phyloP scores from a whole-genome alignment of 2,329 filamentous ascomycete species.

The Orbilia ellipsospora region DNA sequence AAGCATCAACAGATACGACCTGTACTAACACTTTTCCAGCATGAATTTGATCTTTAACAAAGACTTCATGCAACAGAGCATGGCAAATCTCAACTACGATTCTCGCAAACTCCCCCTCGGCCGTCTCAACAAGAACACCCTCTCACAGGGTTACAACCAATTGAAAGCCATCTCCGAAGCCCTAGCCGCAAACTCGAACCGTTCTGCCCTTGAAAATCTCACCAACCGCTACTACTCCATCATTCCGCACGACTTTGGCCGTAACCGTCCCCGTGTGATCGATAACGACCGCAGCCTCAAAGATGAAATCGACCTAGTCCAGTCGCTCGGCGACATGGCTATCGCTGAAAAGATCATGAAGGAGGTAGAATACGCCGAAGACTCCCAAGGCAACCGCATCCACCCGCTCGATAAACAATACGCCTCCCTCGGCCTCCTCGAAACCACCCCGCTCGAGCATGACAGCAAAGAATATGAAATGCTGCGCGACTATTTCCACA shows the following conservation, averaged over 20 bases:
- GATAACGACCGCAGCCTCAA: conserved; percentile 70
- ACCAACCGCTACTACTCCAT: conserved; percentile 83
- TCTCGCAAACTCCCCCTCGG: conserved; percentile 81
- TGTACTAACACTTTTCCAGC: conserved; percentile 62
- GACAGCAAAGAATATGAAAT: conserved; percentile 72
- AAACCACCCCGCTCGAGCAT: conserved; percentile 77
- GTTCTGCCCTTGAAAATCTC: conserved; percentile 69
- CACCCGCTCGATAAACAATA: conserved; percentile 79
- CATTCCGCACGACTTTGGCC: conserved; percentile 84
- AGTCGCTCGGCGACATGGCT: conserved; percentile 86
- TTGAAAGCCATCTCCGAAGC: conserved; percentile 79
- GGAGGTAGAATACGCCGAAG: conserved; percentile 66
- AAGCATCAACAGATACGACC: too few species aligned
- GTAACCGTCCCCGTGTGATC: conserved; percentile 77
- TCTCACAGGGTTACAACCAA: conserved; percentile 78
- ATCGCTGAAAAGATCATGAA: conserved; percentile 80
- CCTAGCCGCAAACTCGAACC: conserved; percentile 66
- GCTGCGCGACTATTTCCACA: conserved; percentile 74
- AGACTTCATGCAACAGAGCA: conserved; percentile 71
- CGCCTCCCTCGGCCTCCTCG: conserved; percentile 75
- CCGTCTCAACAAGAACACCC: conserved; percentile 82
- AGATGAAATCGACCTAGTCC: conserved; percentile 80
- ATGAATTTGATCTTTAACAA: conserved; percentile 87
- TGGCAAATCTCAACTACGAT: conserved; percentile 77
- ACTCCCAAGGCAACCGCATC: conserved; percentile 66